Conservation (phyloP, 129 eudicot genomes). For the Lactuca sativa region DNA sequence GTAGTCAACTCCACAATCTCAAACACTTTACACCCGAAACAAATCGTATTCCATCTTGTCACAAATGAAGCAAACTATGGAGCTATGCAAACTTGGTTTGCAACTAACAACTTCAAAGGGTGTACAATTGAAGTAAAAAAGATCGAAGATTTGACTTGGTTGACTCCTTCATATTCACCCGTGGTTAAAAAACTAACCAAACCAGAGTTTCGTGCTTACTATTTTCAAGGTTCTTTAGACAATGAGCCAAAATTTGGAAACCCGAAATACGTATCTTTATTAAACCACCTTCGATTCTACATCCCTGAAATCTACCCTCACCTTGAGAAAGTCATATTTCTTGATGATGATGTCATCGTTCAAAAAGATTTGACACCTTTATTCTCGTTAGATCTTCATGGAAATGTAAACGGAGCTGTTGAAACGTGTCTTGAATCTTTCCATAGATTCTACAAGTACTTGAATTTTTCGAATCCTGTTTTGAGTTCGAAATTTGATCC, state of each 20-base stretch:
- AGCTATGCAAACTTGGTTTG: conserved; percentile 80
- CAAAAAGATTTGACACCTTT: conserved; percentile 80
- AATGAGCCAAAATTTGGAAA: conserved; percentile 62
- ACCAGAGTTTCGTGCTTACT: conserved; percentile 43
- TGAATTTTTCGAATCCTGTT: conserved; percentile 66
- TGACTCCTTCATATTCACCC: conserved; percentile 74
- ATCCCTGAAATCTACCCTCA: conserved; percentile 81
- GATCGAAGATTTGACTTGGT: conserved; percentile 71
- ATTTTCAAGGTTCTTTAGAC: conserved; percentile 46
- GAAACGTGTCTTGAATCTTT: conserved; percentile 83
- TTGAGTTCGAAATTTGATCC: conserved; percentile 82
- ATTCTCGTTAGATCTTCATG: conserved; percentile 71
- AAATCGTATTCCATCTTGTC: conserved; percentile 81
- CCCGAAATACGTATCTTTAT: conserved; percentile 60
- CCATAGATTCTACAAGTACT: conserved; percentile 74
- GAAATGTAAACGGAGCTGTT: conserved; percentile 87
- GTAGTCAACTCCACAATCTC: conserved; percentile 81
- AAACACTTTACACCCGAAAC: conserved; percentile 76
- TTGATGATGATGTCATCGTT: conserved; percentile 80
- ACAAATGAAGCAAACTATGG: conserved; percentile 73
- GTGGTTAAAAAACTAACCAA: conserved; percentile 50
- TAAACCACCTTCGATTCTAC: conserved; percentile 76
- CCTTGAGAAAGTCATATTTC: conserved; percentile 68
- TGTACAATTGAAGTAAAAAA: conserved; percentile 62
- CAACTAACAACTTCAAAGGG: conserved; percentile 61